Base-by-base conservation (phyloP, 2,329 filamentous ascomycete genomes). In the Chaetoscypha palmicola region DNA sequence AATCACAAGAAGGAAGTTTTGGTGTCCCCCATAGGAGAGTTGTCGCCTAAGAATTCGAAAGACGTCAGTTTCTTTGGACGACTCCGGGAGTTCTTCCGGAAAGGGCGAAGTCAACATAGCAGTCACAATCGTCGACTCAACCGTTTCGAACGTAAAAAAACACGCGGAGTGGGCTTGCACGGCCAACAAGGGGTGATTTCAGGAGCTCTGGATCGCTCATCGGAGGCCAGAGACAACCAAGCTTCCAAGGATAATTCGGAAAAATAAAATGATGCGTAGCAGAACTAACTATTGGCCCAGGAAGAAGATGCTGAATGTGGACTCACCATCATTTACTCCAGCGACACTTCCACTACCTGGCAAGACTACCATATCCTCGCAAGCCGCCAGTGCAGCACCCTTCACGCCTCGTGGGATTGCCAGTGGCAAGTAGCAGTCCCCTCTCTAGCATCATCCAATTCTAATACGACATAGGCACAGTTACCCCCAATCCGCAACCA, bases 301-400 rank as follows among this genome's bases (percentile, higher is more conserved):
- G 47, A 88, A 87, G 66, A 92, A 89, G 65, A 73, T 83, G 21
- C 74, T 98, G 54, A 98, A 94, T 64, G 92, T 95, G 60, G 92
- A 97, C 59, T 97, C 92, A 7, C 91, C 92, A 10, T 87, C 91
- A 37, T 98, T 98, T 64, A 96, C 88, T 0, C 91, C 91, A 4
- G 70, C 77, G 11, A 68, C 63, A 46, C 56, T 72, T 33, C 58
- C 73, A 33, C 65, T 67, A 19, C 66, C 68, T 1, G 60, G 68
- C 19, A 88, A 88, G 65, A 84, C 82, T 8, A 82, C 57, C 7
- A 89, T 97, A 52, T 92, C 90, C 5, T 87, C 89, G 1, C 89
- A 94, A 65, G 85, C 87, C 43, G 90, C 85, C n/a, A 92, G 77
- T 62, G 92, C 91, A 17, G 85, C 88, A 16, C 81, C 86, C 3